Evolutionary conservation across 2,329 filamentous ascomycete species (phyloP).

Genomic region (Colletotrichum magnum): DNA sequence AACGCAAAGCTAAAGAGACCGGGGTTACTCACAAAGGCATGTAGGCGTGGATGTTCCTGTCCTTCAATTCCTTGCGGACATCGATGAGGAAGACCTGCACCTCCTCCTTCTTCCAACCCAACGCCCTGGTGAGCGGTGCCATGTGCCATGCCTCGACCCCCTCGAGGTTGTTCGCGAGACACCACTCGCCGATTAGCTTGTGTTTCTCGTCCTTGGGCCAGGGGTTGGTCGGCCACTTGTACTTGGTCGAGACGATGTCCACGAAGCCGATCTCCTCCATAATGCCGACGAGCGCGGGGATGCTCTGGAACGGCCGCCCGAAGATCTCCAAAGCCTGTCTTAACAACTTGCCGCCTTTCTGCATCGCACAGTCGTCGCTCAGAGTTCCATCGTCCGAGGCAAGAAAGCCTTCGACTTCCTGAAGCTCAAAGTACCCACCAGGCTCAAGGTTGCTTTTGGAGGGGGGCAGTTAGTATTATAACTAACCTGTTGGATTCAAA

Average conservation of each 20-base stretch:
- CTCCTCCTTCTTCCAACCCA: slow-evolving; percentile 51
- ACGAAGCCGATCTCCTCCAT: slow-evolving; percentile 67
- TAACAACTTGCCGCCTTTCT: slow-evolving; percentile 50
- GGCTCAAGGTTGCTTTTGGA: slow-evolving; percentile 51
- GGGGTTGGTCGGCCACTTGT: slow-evolving; percentile 64
- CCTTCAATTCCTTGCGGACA: slow-evolving; percentile 51
- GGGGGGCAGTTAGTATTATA: not conserved
- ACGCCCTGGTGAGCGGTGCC: slow-evolving; percentile 50
- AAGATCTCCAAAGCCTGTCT: slow-evolving; percentile 48
- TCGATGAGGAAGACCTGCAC: slow-evolving; percentile 52
- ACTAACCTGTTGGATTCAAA: not conserved
- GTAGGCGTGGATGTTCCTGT: slow-evolving; percentile 52
- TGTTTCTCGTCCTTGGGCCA: slow-evolving; percentile 66
- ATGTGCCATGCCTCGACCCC: slow-evolving; percentile 55
- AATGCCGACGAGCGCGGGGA: slow-evolving; percentile 49
- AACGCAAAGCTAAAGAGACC: too few relatives aligned
- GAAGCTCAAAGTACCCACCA: slow-evolving; percentile 59
- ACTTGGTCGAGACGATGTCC: slow-evolving; percentile 62
- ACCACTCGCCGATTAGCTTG: slow-evolving; percentile 63
- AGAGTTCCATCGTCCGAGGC: slow-evolving; percentile 59
- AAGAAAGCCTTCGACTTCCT: slow-evolving; percentile 56
- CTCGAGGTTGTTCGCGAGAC: slow-evolving; percentile 49
- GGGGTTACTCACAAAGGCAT: slow-evolving; percentile 53
- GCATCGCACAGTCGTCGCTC: slow-evolving; percentile 41
- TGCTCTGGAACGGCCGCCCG: slow-evolving; percentile 48